phyloP scores from a whole-genome alignment of 2,329 filamentous ascomycete species.

The Colletotrichum endophyticum region DNA sequence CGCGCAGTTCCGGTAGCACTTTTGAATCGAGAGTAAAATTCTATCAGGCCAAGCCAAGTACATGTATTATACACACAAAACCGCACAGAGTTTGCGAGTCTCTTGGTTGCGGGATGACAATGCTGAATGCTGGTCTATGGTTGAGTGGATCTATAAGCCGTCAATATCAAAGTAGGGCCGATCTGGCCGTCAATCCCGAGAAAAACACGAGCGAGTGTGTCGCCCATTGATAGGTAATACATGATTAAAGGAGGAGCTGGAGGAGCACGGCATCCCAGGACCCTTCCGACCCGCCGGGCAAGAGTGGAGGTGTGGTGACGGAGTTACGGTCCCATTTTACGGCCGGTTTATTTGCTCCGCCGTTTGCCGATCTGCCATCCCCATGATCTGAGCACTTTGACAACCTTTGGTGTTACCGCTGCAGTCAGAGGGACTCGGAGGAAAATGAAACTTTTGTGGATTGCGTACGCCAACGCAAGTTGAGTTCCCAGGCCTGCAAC shows the following conservation, averaged over 20 bases:
- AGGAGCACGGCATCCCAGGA: not conserved
- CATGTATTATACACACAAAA: not conserved
- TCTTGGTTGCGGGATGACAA: not conserved
- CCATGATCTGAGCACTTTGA: conserved; percentile 84
- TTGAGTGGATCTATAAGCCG: conserved; percentile 16
- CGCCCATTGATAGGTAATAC: conserved; percentile 5
- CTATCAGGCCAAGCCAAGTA: conserved; percentile 11
- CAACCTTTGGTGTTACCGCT: conserved; percentile 91
- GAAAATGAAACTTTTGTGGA: conserved; percentile 98
- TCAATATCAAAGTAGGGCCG: not conserved
- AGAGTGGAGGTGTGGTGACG: not conserved
- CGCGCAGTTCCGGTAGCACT: conserved; percentile 7
- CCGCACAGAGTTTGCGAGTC: not conserved
- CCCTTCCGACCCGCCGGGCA: not conserved
- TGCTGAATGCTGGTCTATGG: conserved; percentile 11
- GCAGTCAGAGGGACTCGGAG: conserved; percentile 91
- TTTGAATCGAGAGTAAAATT: conserved; percentile 1
- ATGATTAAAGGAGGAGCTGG: not conserved
- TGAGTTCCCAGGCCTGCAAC: conserved; percentile 73
- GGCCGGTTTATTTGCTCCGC: conserved; percentile 12
- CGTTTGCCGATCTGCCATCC: conserved; percentile 92
- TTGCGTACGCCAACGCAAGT: conserved; percentile 89
- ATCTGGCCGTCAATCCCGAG: not conserved
- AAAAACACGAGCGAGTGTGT: not conserved
- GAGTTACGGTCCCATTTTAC: not conserved